phyloP scores from a whole-genome alignment of 805 yeast species.

The Ogataea salicorniae region DNA sequence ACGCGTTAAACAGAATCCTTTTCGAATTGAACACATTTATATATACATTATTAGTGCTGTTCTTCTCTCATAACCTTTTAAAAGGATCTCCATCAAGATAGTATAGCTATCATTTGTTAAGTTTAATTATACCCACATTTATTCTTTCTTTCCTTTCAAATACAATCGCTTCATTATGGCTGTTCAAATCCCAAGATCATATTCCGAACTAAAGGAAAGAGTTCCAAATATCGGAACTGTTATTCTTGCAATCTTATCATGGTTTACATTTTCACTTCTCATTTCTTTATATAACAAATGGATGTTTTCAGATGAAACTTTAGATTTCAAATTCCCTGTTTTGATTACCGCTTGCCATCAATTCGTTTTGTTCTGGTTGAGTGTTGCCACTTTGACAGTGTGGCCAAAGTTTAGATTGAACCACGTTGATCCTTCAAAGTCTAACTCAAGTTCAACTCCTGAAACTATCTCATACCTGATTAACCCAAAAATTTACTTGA shows the following conservation, averaged over 20 bases:
- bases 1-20: no score
- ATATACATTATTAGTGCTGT: no score
- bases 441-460: not conserved
- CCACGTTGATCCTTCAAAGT: conserved; percentile 15
- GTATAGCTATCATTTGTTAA: not conserved
- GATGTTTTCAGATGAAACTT: conserved; percentile 76
- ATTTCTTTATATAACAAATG: conserved; percentile 81
- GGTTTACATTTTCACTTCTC: conserved; percentile 65
- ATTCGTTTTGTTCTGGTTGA: conserved; percentile 49
- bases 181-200: conserved; percentile 17
- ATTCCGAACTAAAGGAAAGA: conserved; percentile 17
- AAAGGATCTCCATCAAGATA: not conserved
- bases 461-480: conserved; percentile 17
- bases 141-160: not conserved
- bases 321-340: conserved; percentile 75
- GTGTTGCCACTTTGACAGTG: conserved; percentile 39
- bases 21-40: no score
- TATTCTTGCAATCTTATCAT: conserved; percentile 25
- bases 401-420: conserved; percentile 43
- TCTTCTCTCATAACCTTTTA: no score
- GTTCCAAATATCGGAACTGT: conserved; percentile 23
- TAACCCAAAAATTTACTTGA: conserved; percentile 36
- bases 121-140: not conserved
- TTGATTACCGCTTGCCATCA: conserved; percentile 81
- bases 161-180: not conserved